Conservation (phyloP, 192 early-diverging fungal species). For the Entophlyctis luteolus region DNA sequence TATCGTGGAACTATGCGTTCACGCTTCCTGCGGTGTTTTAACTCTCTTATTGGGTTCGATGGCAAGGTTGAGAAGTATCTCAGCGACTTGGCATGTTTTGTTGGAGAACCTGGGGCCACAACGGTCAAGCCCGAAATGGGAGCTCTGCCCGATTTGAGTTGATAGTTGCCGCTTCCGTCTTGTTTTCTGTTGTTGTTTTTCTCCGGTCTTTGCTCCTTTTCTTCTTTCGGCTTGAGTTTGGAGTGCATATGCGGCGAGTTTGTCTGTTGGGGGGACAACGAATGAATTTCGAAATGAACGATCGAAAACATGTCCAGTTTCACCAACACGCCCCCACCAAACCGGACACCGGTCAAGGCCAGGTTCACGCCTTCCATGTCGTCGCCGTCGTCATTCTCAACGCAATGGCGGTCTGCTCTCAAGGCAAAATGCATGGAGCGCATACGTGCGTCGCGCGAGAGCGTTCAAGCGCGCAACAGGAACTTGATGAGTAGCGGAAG, state of each 20-base stretch:
- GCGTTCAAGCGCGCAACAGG: background rate
- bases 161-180: too few species aligned
- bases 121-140: constrained; percentile 16
- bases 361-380: too few species aligned
- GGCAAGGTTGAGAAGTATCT: background rate
- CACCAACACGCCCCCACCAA: too few species aligned
- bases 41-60: constrained; percentile 7
- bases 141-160: background rate
- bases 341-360: constrained; percentile 4
- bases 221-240: too few species aligned
- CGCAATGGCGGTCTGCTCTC: background rate
- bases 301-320: too few species aligned
- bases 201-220: too few species aligned
- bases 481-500: background rate
- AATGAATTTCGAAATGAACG: too few species aligned
- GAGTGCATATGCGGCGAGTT: too few species aligned
- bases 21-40: background rate
- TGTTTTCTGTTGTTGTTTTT: too few species aligned
- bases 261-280: too few species aligned
- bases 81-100: background rate
- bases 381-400: background rate
- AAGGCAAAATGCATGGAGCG: background rate
- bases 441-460: background rate
- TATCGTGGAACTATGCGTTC: constrained; percentile 2
- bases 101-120: background rate